These are phyloP conservation scores for Mortierella antarctica DNA, from an alignment of 192 early-diverging fungal species.

Conservation along the genomic window DNA sequence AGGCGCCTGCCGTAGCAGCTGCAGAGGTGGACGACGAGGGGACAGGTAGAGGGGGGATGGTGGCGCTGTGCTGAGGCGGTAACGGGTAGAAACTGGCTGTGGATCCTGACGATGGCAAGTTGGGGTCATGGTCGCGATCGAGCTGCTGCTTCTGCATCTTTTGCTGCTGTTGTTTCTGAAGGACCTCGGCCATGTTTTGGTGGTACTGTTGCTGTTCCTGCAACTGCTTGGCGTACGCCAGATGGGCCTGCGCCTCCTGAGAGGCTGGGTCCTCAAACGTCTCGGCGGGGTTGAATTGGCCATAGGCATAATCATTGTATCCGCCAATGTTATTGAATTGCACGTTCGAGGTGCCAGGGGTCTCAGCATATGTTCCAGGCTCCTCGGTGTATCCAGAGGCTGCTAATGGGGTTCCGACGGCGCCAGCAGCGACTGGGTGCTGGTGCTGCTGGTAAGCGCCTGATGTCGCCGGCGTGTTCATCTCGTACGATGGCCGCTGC, in stretches of 20 bases:
- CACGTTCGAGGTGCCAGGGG: neutral
- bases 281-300: slow-evolving; percentile 22
- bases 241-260: slow-evolving; percentile 37
- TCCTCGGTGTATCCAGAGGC: slow-evolving; percentile 16
- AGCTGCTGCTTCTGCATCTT: slow-evolving; percentile 11
- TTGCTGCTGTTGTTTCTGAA: slow-evolving; percentile 38
- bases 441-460: neutral
- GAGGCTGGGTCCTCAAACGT: slow-evolving; percentile 42
- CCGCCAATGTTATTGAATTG: neutral
- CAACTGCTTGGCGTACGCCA: slow-evolving; percentile 47
- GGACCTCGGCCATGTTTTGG: slow-evolving; percentile 42
- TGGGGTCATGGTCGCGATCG: neutral
- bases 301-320: slow-evolving; percentile 16
- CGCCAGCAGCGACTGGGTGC: neutral
- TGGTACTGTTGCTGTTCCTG: slow-evolving; percentile 47
- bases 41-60: slow-evolving; percentile 1
- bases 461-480: neutral
- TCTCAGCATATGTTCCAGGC: slow-evolving; percentile 6
- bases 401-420: neutral
- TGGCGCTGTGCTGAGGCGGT: slow-evolving; percentile 12
- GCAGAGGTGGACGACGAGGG: slow-evolving; percentile 6
- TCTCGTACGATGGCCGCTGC: slow-evolving; percentile 25
- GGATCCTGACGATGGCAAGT: slow-evolving; percentile 30
- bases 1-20: neutral
- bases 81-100: slow-evolving; percentile 29